phyloP scores from a whole-genome alignment of 805 yeast genomes.

The Candida yuanshanica region DNA sequence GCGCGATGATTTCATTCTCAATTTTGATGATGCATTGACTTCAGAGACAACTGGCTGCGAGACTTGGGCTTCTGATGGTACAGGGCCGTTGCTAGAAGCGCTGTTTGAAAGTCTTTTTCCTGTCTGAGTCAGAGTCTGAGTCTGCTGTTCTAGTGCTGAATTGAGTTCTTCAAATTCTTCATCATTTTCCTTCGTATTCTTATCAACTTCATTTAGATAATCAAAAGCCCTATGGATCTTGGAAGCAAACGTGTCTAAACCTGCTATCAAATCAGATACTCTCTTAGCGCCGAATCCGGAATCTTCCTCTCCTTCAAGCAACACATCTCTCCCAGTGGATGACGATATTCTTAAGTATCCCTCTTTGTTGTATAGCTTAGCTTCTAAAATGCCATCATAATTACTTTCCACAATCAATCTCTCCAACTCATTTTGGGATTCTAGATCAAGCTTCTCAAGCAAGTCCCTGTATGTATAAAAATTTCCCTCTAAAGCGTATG shows the following conservation, averaged over 20 bases:
- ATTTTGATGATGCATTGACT: not conserved
- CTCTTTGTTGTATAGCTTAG: slow-evolving; percentile 16
- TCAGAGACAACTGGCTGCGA: not conserved
- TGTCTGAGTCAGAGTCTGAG: not conserved
- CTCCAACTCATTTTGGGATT: slow-evolving; percentile 12
- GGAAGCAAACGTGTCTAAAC: slow-evolving; percentile 9
- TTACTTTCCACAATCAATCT: slow-evolving; percentile 18
- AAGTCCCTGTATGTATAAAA: slow-evolving; percentile 11
- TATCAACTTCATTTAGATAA: slow-evolving; percentile 7
- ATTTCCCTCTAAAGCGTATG: slow-evolving; percentile 15
- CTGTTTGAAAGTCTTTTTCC: not conserved
- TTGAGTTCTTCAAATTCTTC: not conserved
- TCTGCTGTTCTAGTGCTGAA: not conserved
- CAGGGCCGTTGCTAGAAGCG: not conserved
- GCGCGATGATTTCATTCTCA: not conserved
- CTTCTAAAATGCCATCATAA: slow-evolving; percentile 14
- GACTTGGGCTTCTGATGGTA: not conserved
- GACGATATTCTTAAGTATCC: slow-evolving; percentile 14
- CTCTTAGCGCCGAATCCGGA: not conserved
- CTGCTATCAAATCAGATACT: slow-evolving; percentile 10
- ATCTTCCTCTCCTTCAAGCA: slow-evolving; percentile 8
- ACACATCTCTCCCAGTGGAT: slow-evolving; percentile 21
- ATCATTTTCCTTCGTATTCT: not conserved
- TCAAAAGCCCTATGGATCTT: slow-evolving; percentile 11
- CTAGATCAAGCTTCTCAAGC: slow-evolving; percentile 6